Base-by-base conservation (phyloP, 1,284 basidiomycete species). In the Sporisorium iseilematis-ciliati region DNA sequence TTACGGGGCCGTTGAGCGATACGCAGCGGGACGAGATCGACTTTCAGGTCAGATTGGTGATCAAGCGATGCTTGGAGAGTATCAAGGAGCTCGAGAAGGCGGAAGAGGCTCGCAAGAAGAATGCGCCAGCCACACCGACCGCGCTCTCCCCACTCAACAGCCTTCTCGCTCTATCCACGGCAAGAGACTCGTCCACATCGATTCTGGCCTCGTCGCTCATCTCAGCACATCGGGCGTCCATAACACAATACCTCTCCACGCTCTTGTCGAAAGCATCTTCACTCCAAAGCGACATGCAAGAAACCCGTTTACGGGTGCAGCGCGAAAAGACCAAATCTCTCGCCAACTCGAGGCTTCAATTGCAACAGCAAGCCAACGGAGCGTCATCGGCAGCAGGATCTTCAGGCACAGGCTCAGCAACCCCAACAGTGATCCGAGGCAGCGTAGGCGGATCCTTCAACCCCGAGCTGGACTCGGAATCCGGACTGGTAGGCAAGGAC, bases 11-110 rank as follows among this genome's bases (percentile, higher is more conserved):
- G 81, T 88, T 96, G 16, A 90, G 90, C 25, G 93, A 95, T 79
- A 90, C 92, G 69, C 93, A 96, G 84, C 88, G 94, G 57, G 93
- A 95, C 86, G 92, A 95, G 85, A 92, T 96, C 67, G 94, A 96
- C 87, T 87, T 94, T 72, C 93, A 95, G 84, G 91, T 93, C 29
- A 91, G 92, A 69, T 88, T 93, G 65, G 91, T 94, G 56, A 87
- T 96, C 63, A 90, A 90, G 57, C 90, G 91, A 61, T 94, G 92
- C 84, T 90, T 93, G 18, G 91, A 94, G 70, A 88, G 92, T 69
- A 91, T 96, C 23, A 91, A 90, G 82, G 90, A 92, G 86, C 91
- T 96, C 88, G 94, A 96, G 82, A 87, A 88, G 23, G 87, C 93
- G 16, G 94, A 96, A 86, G 92, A 92, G 85, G 68, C 61, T 2